Evolutionary conservation across 106 monocot genomes (phyloP).

Genomic region (Apostasia shenzhenica): DNA sequence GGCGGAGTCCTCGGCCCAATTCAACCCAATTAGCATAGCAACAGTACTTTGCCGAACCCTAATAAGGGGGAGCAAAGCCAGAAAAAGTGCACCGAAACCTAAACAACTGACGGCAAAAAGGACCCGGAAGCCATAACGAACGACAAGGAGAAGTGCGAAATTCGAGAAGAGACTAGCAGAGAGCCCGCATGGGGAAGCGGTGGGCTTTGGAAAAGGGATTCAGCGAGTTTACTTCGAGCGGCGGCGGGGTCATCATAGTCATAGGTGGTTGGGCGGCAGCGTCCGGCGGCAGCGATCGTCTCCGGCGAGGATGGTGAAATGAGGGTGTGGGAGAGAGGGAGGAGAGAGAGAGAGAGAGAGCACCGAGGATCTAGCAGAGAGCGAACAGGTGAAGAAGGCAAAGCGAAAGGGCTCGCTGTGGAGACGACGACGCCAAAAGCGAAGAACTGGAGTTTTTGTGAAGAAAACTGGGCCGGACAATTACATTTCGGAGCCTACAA

Average conservation of each 20-base stretch:
- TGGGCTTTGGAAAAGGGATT: background rate
- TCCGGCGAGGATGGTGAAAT: background rate
- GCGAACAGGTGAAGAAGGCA: background rate
- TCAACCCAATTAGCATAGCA: background rate
- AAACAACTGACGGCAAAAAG: background rate
- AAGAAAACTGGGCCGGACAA: too few relatives aligned
- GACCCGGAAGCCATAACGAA: background rate
- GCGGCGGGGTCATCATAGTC: constrained; percentile 34
- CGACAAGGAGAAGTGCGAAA: background rate
- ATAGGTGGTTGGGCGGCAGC: background rate
- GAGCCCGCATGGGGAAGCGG: background rate
- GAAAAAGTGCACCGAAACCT: background rate
- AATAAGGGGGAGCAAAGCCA: background rate
- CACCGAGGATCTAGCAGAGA: background rate
- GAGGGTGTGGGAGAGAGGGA: background rate
- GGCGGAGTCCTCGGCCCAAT: background rate
- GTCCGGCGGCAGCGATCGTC: constrained; percentile 6
- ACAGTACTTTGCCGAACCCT: background rate
- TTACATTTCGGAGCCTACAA: background rate
- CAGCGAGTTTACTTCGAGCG: constrained; percentile 17
- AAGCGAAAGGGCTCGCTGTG: background rate
- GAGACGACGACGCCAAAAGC: too few relatives aligned
- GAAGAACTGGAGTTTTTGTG: too few relatives aligned
- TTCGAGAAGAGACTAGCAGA: background rate
- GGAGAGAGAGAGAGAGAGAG: constrained; percentile 4